These are phyloP conservation scores for Phytophthora pini DNA, from an alignment of 352 stramenopile genomes.

Conservation along the genomic window DNA sequence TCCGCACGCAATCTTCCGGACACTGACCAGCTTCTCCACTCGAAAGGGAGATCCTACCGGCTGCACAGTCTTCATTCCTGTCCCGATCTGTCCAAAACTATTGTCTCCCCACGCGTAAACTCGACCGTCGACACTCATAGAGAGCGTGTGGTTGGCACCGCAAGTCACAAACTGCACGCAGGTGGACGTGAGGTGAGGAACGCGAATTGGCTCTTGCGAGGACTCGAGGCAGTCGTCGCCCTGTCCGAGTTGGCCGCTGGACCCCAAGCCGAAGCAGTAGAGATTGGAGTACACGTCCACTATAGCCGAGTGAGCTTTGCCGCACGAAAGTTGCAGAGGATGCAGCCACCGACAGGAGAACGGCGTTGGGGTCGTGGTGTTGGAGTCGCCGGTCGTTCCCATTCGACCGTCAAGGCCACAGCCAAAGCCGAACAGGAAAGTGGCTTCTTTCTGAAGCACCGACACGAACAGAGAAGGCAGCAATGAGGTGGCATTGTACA, in stretches of 20 bases:
- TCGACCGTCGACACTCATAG: constrained; percentile 57
- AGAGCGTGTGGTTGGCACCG: constrained; percentile 69
- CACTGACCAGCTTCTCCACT: constrained; percentile 60
- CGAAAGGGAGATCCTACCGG: constrained; percentile 43
- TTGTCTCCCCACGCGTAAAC: constrained; percentile 79
- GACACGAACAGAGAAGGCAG: constrained; percentile 75
- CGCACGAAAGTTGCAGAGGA: constrained; percentile 71
- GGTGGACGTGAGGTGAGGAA: constrained; percentile 45
- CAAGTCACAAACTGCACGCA: constrained; percentile 64
- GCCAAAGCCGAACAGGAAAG: constrained; percentile 77
- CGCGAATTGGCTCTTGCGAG: constrained; percentile 60
- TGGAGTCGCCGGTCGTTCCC: constrained; percentile 54
- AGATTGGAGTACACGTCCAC: constrained; percentile 80
- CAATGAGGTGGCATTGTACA: constrained; percentile 50
- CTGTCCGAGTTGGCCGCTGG: constrained; percentile 63
- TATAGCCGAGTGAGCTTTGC: constrained; percentile 71
- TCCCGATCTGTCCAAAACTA: constrained; percentile 60
- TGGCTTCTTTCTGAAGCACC: constrained; percentile 72
- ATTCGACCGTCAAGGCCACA: constrained; percentile 62
- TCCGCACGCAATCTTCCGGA: constrained; percentile 53
- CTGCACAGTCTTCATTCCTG: constrained; percentile 40
- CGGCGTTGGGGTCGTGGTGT: constrained; percentile 53
- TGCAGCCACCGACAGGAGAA: constrained; percentile 74
- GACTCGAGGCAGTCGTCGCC: constrained; percentile 59
- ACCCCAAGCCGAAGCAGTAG: constrained; percentile 69